Percentiles rank a stretch among this genome's conserved stretches.
phyloP scores from a whole-genome alignment of 2,329 filamentous ascomycete genomes.

The Xylaria multiplex region DNA sequence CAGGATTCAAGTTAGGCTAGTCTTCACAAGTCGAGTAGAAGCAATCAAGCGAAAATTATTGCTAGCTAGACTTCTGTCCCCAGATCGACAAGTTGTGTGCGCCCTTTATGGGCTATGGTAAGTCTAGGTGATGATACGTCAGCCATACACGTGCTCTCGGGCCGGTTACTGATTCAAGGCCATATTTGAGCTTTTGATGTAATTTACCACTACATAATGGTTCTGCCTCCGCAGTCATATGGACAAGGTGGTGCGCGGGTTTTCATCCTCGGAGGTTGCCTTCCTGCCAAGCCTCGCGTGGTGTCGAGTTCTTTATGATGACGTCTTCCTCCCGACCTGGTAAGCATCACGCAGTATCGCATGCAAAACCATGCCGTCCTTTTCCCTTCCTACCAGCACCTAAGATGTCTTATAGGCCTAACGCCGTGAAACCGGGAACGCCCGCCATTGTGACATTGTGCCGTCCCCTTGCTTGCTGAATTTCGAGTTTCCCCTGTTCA shows the following conservation, averaged over 20 bases:
- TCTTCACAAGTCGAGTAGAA: not conserved
- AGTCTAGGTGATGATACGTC: not conserved
- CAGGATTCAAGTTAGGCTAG: not conserved
- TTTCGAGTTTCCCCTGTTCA: not conserved
- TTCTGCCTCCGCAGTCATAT: not conserved
- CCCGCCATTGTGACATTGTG: constrained; percentile 8
- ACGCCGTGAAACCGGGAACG: constrained; percentile 12
- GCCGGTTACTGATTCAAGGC: not conserved
- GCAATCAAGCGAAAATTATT: constrained; percentile 1
- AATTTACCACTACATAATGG: constrained; percentile 1
- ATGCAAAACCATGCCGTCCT: not conserved
- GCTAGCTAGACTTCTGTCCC: too few species aligned
- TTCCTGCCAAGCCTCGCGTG: not conserved
- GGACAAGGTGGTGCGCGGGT: not conserved
- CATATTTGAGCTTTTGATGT: not conserved
- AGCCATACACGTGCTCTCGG: not conserved
- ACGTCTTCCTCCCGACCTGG: not conserved
- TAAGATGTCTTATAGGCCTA: constrained; percentile 28
- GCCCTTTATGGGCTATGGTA: not conserved
- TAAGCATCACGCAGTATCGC: not conserved
- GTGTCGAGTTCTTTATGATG: not conserved
- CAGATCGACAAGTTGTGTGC: not conserved
- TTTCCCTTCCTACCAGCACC: constrained; percentile 7
- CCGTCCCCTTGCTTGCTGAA: constrained; percentile 9
- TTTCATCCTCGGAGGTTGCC: not conserved